phyloP scores from a whole-genome alignment of 2,329 filamentous ascomycete genomes.

The Colletotrichum cordylinicola region DNA sequence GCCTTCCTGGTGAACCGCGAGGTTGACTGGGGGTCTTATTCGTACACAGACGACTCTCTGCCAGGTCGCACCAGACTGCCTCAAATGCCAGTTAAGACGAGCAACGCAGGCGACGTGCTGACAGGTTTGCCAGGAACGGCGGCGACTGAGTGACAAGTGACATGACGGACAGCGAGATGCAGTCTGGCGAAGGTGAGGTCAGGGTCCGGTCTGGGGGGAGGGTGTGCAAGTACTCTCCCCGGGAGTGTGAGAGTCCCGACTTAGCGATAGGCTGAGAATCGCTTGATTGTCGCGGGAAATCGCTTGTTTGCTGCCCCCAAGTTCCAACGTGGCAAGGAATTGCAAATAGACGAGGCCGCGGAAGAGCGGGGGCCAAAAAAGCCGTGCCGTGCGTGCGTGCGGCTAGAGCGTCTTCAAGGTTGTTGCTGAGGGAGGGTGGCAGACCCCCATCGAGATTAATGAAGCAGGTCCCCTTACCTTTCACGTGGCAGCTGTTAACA shows the following conservation, averaged over 20 bases:
- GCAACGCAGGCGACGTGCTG: constrained; percentile 1
- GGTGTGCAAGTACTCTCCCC: not conserved
- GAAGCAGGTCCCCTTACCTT: not conserved
- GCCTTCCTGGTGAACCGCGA: constrained; percentile 21
- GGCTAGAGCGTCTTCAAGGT: constrained; percentile 13
- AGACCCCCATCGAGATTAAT: not conserved
- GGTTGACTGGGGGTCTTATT: not conserved
- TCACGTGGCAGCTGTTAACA: not conserved
- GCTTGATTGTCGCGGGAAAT: constrained; percentile 6
- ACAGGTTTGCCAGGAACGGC: not conserved
- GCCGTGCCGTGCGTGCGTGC: constrained; percentile 19
- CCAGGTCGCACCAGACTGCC: constrained; percentile 1
- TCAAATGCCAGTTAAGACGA: not conserved
- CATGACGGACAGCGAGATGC: not conserved
- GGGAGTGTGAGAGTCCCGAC: not conserved
- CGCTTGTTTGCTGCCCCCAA: constrained; percentile 27
- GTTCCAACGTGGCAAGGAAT: not conserved
- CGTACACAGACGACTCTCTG: not conserved
- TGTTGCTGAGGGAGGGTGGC: not conserved
- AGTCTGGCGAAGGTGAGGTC: not conserved
- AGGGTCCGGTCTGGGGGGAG: not conserved
- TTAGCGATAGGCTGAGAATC: constrained; percentile 10
- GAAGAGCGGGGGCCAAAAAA: constrained; percentile 19
- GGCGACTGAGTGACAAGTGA: not conserved
- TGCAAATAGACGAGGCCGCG: constrained; percentile 14